A percentile compares a stretch with the other conserved stretches of the same genome.
phyloP scores from a whole-genome alignment of 768 basidiomycete genomes.

The Auriscalpium vulgare region DNA sequence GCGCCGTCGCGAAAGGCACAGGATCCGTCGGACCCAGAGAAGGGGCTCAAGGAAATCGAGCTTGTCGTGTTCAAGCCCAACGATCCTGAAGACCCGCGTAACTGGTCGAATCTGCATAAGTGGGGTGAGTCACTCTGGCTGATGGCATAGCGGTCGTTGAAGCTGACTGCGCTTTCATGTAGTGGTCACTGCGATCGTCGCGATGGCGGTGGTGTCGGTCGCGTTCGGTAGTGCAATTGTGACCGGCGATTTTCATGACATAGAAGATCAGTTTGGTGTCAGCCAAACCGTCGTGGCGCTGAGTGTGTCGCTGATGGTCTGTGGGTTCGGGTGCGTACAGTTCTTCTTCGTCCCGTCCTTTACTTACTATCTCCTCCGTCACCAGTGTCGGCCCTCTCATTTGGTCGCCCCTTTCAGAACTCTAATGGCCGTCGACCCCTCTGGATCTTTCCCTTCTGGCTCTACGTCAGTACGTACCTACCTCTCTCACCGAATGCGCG shows the following conservation, averaged over 20 bases:
- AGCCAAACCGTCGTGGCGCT: constrained; percentile 26
- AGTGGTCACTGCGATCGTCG: constrained; percentile 22
- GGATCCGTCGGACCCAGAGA: constrained; percentile 24
- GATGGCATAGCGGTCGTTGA: neutral
- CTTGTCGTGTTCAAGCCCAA: constrained; percentile 29
- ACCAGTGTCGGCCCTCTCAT: constrained; percentile 15
- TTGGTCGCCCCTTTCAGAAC: constrained; percentile 28
- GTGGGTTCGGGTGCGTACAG: constrained; percentile 27
- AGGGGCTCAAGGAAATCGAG: constrained; percentile 25
- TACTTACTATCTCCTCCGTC: neutral
- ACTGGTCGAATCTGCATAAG: constrained; percentile 24
- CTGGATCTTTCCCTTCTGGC: constrained; percentile 30
- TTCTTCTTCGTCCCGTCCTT: constrained; percentile 17
- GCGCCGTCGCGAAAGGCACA: constrained; percentile 20
- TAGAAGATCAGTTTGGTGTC: constrained; percentile 24
- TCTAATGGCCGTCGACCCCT: constrained; percentile 30
- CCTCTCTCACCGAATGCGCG: neutral
- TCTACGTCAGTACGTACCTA: constrained; percentile 26
- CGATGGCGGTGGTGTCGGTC: constrained; percentile 26
- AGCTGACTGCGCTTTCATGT: neutral
- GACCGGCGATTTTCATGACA: constrained; percentile 28
- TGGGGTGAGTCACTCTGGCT: constrained; percentile 24
- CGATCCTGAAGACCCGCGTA: constrained; percentile 34
- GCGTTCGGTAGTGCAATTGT: constrained; percentile 30
- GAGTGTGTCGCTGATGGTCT: constrained; percentile 29